A percentile compares a stretch with the other conserved stretches of the same genome.
Evolutionary conservation across 495 filamentous ascomycete genomes (phyloP).

Genomic region (Chaetomium tenue): DNA sequence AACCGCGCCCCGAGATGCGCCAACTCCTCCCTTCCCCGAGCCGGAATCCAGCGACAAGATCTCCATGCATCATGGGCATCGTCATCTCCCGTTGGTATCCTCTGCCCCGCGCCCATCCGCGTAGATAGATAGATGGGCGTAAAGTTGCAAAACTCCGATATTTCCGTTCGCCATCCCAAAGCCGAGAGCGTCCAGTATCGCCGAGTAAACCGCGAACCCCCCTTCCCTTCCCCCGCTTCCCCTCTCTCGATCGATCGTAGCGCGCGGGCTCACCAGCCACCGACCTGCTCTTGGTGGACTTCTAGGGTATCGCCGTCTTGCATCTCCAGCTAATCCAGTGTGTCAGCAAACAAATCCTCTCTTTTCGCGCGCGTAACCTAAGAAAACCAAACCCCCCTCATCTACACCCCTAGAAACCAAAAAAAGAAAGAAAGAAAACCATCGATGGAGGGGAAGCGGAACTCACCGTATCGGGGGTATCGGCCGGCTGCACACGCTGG

Average conservation of each 20-base stretch:
- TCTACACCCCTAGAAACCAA: too few relatives aligned
- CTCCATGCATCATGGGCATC: neutral
- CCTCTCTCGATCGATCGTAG: neutral
- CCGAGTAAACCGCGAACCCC: neutral
- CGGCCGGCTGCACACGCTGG: slow-evolving; percentile 78
- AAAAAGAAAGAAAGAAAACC: neutral
- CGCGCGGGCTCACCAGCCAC: slow-evolving; percentile 52
- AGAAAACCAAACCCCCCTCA: neutral
- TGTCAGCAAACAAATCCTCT: neutral
- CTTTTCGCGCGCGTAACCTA: neutral
- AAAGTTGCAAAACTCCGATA: neutral
- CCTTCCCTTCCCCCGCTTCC: neutral
- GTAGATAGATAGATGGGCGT: neutral
- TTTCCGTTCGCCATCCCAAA: slow-evolving; percentile 8
- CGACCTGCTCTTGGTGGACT: slow-evolving; percentile 98
- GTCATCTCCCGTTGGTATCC: neutral
- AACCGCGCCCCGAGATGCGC: slow-evolving; percentile 13
- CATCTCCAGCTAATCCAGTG: slow-evolving; percentile 79
- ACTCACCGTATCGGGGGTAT: slow-evolving; percentile 91
- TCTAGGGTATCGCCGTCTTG: slow-evolving; percentile 93
- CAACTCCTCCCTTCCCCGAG: neutral
- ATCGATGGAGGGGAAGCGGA: too few relatives aligned
- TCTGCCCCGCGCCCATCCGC: neutral
- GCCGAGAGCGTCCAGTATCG: neutral
- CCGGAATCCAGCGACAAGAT: slow-evolving; percentile 10